Evolutionary conservation across 129 eudicot species (phyloP), one percentile per base, ranked within the genome.

Genomic region (Centrapalus pauciflorus): DNA sequence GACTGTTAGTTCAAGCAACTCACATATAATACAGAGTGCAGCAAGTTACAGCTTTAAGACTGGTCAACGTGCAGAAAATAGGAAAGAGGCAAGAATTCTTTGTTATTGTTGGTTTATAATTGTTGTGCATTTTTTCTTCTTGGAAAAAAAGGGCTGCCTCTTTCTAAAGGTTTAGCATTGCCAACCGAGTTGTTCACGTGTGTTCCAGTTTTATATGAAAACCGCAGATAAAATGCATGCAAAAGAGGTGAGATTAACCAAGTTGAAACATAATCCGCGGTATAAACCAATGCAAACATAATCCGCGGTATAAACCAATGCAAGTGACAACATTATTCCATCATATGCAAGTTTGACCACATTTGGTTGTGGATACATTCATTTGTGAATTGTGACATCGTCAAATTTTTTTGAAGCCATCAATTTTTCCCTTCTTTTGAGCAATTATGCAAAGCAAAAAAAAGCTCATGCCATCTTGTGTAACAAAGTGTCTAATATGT

Each of bases 11-110:
- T 55, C 80, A 70, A 61, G 76, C 66, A 82, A 76, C 26, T 32
- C 62, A 57, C 61, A 56, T 8, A 46, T 33, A 48, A 74, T 38
- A 25, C 87, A 68, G 74, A 70, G 76, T 33, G 38, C 67, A 37
- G 67, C 80, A 38, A 75, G 52, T 55, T 82, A 76, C 54, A 82
- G 72, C 61, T 77, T 85, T 24, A 87, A 67, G 78, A 78, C 85
- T 74, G 85, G 81, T 59, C 80, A 81, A 58, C 78, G 86, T 13
- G 90, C 88, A 6, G 88, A 83, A 78, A 87, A 63, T 77, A 80
- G 90, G 79, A 87, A 81, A 81, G 86, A 87, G 94, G 95, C 59
- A 79, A 78, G 84, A 59, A 56, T 38, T 77, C 51, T 56, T 70
- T 34, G 57, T 48, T 33, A 30, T n/a, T n/a, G 19, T 50, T 51